phyloP scores from a whole-genome alignment of 306 rosid genomes.

The Quercus glauca region DNA sequence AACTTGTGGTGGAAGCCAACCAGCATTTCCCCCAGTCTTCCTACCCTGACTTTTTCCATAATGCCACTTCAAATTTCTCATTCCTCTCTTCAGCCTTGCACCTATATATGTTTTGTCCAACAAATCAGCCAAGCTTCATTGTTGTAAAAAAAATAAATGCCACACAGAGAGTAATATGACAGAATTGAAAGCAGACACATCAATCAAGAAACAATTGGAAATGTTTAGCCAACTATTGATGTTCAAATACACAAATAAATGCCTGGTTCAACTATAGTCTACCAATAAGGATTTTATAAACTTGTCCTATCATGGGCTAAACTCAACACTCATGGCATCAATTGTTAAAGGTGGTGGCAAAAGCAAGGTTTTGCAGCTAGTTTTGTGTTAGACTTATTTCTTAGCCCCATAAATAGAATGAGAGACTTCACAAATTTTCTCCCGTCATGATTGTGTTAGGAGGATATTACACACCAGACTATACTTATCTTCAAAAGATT shows the following conservation, averaged over 20 bases:
- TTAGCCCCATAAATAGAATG: too few species aligned
- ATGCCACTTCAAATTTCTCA: neutral
- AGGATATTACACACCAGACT: too few species aligned
- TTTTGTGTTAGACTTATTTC: too few species aligned
- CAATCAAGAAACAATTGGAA: too few species aligned
- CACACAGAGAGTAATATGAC: neutral
- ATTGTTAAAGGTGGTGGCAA: too few species aligned
- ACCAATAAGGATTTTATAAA: too few species aligned
- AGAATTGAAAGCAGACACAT: neutral
- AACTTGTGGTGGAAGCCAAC: conserved; percentile 39
- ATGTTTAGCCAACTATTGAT: neutral
- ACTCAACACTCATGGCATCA: too few species aligned
- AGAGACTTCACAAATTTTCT: too few species aligned
- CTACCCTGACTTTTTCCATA: conserved; percentile 21
- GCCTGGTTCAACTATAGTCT: neutral
- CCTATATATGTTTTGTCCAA: conserved; percentile 47
- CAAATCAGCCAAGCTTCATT: conserved; percentile 54
- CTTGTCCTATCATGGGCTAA: too few species aligned
- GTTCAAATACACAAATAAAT: neutral
- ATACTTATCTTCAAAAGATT: too few species aligned
- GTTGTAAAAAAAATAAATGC: conserved; percentile 65
- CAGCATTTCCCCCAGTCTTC: conserved; percentile 26
- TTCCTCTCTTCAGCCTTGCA: conserved; percentile 24
- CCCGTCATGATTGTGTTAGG: too few species aligned
- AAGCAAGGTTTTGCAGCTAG: too few species aligned